Conservation (phyloP, 768 basidiomycete genomes). For the Boletus vinaceobasis region DNA sequence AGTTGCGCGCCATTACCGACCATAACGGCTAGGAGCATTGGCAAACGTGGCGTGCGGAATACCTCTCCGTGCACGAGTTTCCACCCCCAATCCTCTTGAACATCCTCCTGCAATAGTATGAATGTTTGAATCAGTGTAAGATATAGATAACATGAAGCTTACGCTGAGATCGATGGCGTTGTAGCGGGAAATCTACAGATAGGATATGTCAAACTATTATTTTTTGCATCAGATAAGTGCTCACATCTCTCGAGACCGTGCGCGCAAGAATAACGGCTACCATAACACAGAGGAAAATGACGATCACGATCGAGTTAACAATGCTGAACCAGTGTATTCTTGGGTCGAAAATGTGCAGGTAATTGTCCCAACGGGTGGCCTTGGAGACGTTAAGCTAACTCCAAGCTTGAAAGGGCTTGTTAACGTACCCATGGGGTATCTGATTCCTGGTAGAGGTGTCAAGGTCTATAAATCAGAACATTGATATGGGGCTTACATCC, state of each 20-base stretch:
- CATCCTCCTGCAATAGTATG: slow-evolving; percentile 63
- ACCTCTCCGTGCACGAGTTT: slow-evolving; percentile 97
- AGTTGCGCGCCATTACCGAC: slow-evolving; percentile 66
- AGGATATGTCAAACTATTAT: not conserved
- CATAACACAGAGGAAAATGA: slow-evolving; percentile 88
- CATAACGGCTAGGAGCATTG: slow-evolving; percentile 77
- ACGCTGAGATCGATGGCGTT: slow-evolving; percentile 91
- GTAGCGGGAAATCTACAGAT: slow-evolving; percentile 51
- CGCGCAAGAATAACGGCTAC: slow-evolving; percentile 87
- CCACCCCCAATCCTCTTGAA: slow-evolving; percentile 99
- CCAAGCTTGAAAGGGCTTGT: not conserved
- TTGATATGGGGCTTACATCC: slow-evolving; percentile 52
- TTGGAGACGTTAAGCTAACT: slow-evolving; percentile 31
- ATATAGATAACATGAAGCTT: slow-evolving; percentile 23
- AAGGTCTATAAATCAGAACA: not conserved
- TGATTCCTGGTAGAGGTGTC: slow-evolving; percentile 56
- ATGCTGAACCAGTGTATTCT: slow-evolving; percentile 97
- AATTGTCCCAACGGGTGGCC: slow-evolving; percentile 97
- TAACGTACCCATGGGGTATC: slow-evolving; percentile 72
- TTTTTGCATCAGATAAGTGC: slow-evolving; percentile 15
- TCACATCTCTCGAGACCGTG: slow-evolving; percentile 83
- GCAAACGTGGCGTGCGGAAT: slow-evolving; percentile 77
- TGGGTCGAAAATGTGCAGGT: slow-evolving; percentile 90
- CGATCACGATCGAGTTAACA: slow-evolving; percentile 89
- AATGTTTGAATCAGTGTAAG: not conserved